These are phyloP conservation scores for Hypoxylon sp. DNA, from an alignment of 2,329 filamentous ascomycete genomes.

Conservation along the genomic window DNA sequence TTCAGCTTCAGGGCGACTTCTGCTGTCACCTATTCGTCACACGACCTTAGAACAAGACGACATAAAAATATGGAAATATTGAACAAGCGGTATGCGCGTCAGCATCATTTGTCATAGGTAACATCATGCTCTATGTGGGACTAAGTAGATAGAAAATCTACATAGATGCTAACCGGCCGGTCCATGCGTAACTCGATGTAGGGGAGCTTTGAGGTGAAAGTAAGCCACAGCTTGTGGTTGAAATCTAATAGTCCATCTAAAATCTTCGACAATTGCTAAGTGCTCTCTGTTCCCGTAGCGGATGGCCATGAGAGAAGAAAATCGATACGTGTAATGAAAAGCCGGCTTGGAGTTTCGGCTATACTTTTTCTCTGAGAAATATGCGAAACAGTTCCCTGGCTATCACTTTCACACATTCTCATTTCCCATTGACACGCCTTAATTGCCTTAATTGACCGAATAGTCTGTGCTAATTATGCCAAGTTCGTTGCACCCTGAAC, in stretches of 20 bases:
- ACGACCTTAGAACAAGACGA: background rate
- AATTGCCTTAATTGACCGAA: background rate
- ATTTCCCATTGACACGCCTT: constrained; percentile 1
- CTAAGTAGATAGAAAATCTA: constrained; percentile 5
- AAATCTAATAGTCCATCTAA: background rate
- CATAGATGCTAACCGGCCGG: background rate
- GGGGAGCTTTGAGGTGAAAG: background rate
- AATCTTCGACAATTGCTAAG: background rate
- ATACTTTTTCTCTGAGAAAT: background rate
- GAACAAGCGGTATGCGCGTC: background rate
- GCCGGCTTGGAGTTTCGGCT: background rate
- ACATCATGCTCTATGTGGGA: constrained; percentile 5
- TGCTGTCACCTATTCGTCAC: background rate
- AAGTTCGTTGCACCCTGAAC: constrained; percentile 74
- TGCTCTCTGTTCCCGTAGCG: background rate
- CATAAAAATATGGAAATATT: background rate
- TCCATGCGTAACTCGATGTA: background rate
- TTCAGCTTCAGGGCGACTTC: background rate
- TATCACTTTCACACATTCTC: background rate
- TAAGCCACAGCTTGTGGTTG: background rate
- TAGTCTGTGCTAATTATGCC: constrained; percentile 54
- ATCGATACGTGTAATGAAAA: background rate
- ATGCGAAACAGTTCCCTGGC: background rate
- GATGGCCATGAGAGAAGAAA: background rate
- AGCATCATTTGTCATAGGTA: constrained; percentile 1